A percentile compares a stretch with the other conserved stretches of the same genome.
Conservation (phyloP, 495 filamentous ascomycete species). For the Stereocaulon alpinum region DNA sequence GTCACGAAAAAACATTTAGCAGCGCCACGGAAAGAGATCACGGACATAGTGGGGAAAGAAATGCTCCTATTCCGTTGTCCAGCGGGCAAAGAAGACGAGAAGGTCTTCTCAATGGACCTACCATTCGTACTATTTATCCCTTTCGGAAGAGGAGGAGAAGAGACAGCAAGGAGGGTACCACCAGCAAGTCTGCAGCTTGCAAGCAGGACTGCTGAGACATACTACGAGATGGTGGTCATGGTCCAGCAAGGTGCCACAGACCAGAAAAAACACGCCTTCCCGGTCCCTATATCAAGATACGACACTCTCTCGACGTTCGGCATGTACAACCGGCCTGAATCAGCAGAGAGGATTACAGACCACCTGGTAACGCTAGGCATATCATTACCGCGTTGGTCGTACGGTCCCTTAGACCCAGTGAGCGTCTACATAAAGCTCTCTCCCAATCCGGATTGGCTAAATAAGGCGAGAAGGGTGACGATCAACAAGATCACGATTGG, state of each 20-base stretch:
- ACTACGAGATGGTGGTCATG: conserved; percentile 89
- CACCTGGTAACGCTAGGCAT: conserved; percentile 87
- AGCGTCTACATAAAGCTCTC: conserved; percentile 88
- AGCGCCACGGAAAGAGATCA: conserved; percentile 82
- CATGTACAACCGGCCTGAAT: conserved; percentile 97
- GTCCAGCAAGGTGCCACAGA: conserved; percentile 82
- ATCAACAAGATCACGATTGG: conserved; percentile 87
- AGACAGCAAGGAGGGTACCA: conserved; percentile 77
- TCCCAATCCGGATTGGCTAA: conserved; percentile 84
- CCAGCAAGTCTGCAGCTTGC: conserved; percentile 86
- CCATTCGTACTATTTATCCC: conserved; percentile 97
- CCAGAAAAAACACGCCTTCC: conserved; percentile 83
- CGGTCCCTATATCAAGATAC: conserved; percentile 83
- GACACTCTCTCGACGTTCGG: conserved; percentile 97
- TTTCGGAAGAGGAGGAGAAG: conserved; percentile 79
- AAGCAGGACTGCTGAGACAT: conserved; percentile 88
- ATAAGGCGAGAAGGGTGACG: conserved; percentile 82
- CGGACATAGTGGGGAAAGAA: conserved; percentile 90
- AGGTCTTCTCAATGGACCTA: conserved; percentile 90
- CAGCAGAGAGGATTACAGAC: conserved; percentile 72
- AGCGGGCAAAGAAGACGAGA: conserved; percentile 72
- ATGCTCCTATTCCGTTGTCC: conserved; percentile 82
- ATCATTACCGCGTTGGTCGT: conserved; percentile 88
- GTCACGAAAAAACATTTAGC: conserved; percentile 86
- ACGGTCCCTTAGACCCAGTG: conserved; percentile 89